Base-by-base conservation (phyloP, 176 grass and related monocot genomes). In the Oropetium thomaeum region DNA sequence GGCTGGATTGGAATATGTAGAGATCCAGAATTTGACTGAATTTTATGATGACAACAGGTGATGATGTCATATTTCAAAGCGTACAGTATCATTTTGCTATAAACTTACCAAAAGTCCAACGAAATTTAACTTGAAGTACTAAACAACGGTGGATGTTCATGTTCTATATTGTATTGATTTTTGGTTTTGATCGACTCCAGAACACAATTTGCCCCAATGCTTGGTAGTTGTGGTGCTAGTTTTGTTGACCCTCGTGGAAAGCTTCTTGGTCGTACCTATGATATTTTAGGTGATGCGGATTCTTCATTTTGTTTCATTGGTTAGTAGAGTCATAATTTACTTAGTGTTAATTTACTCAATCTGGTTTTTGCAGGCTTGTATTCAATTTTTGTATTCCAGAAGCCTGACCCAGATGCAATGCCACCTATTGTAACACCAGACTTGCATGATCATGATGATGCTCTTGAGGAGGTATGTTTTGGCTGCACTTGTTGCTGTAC, bases 1-100 rank as follows among this genome's bases (percentile, higher is more conserved):
- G 75, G 86, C 89, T 67, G 95, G 89, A 61, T 84, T 98, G 64
- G 89, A 98, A 69, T 94, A 92, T 67, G 89, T 98, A 71, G 95
- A 98, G 76, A 92, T 98, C 52, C 95, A 92, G 81, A 98, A 98
- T 77, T 89, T 94, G 51, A 89, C 91, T 0, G 91, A 98, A 69
- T 94, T 98, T 89, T 98, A 98, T 84, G 95, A 98, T 87, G 95
- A 98, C 62, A 94, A 98, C 73, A 94, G 95, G 95, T 94, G 69
- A 38, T 7, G 3, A 58, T 71, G 44, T 75, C 15, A 41, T 44
- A 71, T 63, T 15, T 35, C 42, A 65, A 67, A n/a, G 39, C 67
- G 25, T 68, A 10, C 63, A 10, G 41, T 79, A 70, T 62, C 37
- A 29, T 82, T 79, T 82, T 34, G 1, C 62, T 65, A 42, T 68